phyloP scores from a whole-genome alignment of 306 rosid genomes.

The Lotus japonicus region DNA sequence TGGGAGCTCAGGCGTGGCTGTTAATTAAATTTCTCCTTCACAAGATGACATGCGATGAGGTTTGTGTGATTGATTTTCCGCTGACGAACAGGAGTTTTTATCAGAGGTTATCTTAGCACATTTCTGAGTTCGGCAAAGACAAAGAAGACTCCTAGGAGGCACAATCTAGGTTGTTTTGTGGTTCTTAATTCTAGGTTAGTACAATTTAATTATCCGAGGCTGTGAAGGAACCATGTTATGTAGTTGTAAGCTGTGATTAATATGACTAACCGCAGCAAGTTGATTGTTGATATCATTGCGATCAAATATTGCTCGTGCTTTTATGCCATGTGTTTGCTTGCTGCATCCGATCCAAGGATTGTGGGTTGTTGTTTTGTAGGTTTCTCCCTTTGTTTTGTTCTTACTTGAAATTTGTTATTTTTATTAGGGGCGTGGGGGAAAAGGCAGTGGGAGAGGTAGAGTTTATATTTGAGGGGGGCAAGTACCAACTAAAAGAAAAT shows the following conservation, averaged over 20 bases:
- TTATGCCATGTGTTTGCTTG: background rate
- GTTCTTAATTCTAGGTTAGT: background rate
- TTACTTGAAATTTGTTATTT: too few relatives aligned
- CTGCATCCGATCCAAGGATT: background rate
- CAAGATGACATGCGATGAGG: background rate
- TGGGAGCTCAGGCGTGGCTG: background rate
- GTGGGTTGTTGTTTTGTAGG: background rate
- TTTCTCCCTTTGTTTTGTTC: too few relatives aligned
- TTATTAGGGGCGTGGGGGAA: too few relatives aligned
- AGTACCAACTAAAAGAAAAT: too few relatives aligned
- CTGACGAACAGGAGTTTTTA: background rate
- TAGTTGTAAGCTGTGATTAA: constrained; percentile 12
- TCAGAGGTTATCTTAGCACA: constrained; percentile 1
- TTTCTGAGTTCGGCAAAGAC: background rate
- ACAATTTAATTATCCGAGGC: background rate
- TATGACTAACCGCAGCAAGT: background rate
- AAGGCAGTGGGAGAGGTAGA: too few relatives aligned
- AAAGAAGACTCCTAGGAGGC: constrained; percentile 2
- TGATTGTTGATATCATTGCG: background rate
- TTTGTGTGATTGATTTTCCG: background rate
- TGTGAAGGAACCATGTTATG: constrained; percentile 4
- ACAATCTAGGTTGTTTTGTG: background rate
- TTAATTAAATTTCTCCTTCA: background rate
- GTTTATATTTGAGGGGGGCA: too few relatives aligned
- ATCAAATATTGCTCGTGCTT: background rate